Conservation (phyloP, 2,329 filamentous ascomycete species). For the Neonectria neomacrospora region DNA sequence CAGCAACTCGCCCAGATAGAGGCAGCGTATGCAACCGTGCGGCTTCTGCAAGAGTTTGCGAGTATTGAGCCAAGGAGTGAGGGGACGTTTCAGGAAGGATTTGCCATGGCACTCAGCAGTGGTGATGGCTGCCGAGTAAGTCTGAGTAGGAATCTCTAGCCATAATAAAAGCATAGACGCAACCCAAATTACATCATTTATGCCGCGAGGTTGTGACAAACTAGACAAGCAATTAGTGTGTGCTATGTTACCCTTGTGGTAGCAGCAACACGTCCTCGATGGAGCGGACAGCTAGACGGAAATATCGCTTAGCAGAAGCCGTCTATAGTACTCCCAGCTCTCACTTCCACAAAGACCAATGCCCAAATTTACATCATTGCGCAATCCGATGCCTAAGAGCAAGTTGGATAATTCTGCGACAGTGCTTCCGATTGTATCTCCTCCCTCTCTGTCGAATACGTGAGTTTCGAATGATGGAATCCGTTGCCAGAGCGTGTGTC, state of each 20-base stretch:
- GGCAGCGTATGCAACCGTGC: conserved; percentile 45
- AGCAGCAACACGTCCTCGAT: too few relatives aligned
- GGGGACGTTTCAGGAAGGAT: conserved; percentile 12
- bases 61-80: conserved; percentile 3
- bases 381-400: neutral
- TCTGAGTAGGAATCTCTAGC: neutral
- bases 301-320: too few relatives aligned
- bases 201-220: neutral
- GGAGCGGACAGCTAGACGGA: too few relatives aligned
- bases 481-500: neutral
- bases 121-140: neutral
- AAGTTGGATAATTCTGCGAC: neutral
- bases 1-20: conserved; percentile 56
- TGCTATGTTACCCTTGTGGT: too few relatives aligned
- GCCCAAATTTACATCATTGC: neutral
- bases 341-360: neutral
- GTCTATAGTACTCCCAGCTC: neutral
- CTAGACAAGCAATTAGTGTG: too few relatives aligned
- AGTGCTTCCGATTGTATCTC: neutral
- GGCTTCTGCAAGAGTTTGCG: conserved; percentile 13
- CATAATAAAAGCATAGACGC: neutral
- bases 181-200: too few relatives aligned
- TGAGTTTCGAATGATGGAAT: neutral
- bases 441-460: neutral
- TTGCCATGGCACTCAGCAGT: conserved; percentile 13